Evolutionary conservation across 75 land plant genomes (phyloP).

Genomic region (Pinus taeda): DNA sequence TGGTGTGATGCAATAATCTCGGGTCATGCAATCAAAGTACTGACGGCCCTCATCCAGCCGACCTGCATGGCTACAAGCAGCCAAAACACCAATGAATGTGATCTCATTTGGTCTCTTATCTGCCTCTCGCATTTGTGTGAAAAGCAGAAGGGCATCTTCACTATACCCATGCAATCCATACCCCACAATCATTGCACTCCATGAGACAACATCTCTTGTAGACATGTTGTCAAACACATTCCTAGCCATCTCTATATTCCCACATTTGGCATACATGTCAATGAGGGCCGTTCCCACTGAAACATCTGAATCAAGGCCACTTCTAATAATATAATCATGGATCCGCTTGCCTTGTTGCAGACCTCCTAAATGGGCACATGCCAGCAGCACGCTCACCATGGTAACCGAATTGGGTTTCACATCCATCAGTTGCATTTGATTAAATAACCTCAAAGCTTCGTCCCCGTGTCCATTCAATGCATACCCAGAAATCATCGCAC

Average conservation of each 20-base stretch:
- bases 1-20: neutral
- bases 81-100: slow-evolving; percentile 6
- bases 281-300: slow-evolving; percentile 49
- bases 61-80: slow-evolving; percentile 12
- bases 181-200: slow-evolving; percentile 57
- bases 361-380: slow-evolving; percentile 26
- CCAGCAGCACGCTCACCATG: slow-evolving; percentile 48
- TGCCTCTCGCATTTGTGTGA: slow-evolving; percentile 29
- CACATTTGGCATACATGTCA: slow-evolving; percentile 48
- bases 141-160: slow-evolving; percentile 40
- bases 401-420: slow-evolving; percentile 45
- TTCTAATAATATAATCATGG: slow-evolving; percentile 36
- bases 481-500: slow-evolving; percentile 35
- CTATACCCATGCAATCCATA: slow-evolving; percentile 22
- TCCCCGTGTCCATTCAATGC: slow-evolving; percentile 18
- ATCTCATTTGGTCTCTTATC: slow-evolving; percentile 17
- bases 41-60: neutral
- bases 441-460: slow-evolving; percentile 34
- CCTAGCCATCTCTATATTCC: slow-evolving; percentile 21
- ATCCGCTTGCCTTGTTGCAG: slow-evolving; percentile 22
- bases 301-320: slow-evolving; percentile 42
- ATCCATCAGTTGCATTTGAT: slow-evolving; percentile 30
- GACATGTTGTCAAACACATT: slow-evolving; percentile 23
- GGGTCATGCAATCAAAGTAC: neutral
- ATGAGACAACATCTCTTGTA: slow-evolving; percentile 43